These are phyloP conservation scores for Arthrocladium fulminans DNA, from an alignment of 2,329 filamentous ascomycete genomes.

Conservation along the genomic window DNA sequence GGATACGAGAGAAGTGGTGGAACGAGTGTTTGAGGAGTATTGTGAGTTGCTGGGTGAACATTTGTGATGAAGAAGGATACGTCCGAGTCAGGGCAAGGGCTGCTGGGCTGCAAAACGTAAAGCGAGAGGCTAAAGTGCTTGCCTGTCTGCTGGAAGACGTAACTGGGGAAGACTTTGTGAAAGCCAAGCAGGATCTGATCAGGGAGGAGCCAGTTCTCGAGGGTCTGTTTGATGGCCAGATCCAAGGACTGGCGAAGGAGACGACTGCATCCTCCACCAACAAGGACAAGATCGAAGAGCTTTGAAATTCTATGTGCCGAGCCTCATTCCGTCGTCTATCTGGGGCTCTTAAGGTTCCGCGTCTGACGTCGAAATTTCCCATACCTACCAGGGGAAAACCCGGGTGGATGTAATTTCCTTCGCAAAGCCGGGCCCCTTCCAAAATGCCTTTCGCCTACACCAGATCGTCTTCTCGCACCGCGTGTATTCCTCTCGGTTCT, in stretches of 20 bases:
- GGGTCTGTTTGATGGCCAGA: slow-evolving; percentile 26
- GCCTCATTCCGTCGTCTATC: no score
- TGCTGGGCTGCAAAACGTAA: slow-evolving; percentile 19
- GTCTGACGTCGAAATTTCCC: no score
- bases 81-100: slow-evolving; percentile 8
- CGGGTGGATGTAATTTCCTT: no score
- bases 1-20: slow-evolving; percentile 50
- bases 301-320: no score
- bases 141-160: slow-evolving; percentile 24
- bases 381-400: no score
- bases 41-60: slow-evolving; percentile 54
- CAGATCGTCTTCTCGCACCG: no score
- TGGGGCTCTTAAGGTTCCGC: no score
- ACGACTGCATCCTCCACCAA: no score
- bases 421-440: no score
- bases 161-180: slow-evolving; percentile 19
- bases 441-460: no score
- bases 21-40: slow-evolving; percentile 57
- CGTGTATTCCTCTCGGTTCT: no score
- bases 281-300: no score
- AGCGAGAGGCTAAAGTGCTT: slow-evolving; percentile 24
- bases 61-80: slow-evolving; percentile 32
- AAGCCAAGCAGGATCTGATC: slow-evolving; percentile 23
- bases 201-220: slow-evolving; percentile 29
- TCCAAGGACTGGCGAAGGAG: background rate